Percentiles rank a stretch among this genome's conserved stretches.
These are phyloP conservation scores for Phytophthora litchii DNA, from an alignment of 352 stramenopile species.

Conservation along the genomic window DNA sequence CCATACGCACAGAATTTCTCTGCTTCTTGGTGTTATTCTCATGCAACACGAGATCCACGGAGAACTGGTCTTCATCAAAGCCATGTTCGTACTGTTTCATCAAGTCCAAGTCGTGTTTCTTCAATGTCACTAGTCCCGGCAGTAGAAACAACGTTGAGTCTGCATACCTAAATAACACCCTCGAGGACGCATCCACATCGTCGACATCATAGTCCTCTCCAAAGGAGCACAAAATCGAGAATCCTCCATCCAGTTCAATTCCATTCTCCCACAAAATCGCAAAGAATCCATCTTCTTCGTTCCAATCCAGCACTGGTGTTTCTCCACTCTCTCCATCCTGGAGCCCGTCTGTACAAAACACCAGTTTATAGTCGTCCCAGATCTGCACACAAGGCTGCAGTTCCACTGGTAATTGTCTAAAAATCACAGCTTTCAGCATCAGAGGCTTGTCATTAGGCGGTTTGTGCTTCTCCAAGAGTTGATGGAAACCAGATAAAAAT, in stretches of 20 bases:
- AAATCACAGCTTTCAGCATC: conserved; percentile 81
- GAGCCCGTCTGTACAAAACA: conserved; percentile 64
- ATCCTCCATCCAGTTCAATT: conserved; percentile 76
- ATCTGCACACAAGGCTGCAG: conserved; percentile 82
- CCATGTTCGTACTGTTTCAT: conserved; percentile 88
- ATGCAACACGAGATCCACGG: conserved; percentile 78
- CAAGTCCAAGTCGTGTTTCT: conserved; percentile 76
- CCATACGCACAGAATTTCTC: conserved; percentile 50
- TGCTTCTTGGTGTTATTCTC: conserved; percentile 49
- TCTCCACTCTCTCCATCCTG: conserved; percentile 22
- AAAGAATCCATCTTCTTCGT: conserved; percentile 80
- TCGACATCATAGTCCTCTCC: conserved; percentile 76
- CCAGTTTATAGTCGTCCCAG: conserved; percentile 77
- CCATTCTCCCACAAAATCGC: conserved; percentile 82
- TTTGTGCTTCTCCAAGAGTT: conserved; percentile 57
- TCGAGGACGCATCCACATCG: conserved; percentile 60
- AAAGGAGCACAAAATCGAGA: conserved; percentile 87
- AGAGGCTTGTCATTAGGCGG: conserved; percentile 66
- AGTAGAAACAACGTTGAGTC: conserved; percentile 83
- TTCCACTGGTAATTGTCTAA: conserved; percentile 73
- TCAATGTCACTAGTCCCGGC: conserved; percentile 71
- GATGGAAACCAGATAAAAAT: conserved; percentile 73
- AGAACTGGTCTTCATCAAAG: conserved; percentile 85
- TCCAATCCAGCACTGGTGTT: conserved; percentile 75
- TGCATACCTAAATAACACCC: conserved; percentile 78